Evolutionary conservation across 1,284 basidiomycete genomes (phyloP).

Genomic region (Sanghuangporus sanghuang): DNA sequence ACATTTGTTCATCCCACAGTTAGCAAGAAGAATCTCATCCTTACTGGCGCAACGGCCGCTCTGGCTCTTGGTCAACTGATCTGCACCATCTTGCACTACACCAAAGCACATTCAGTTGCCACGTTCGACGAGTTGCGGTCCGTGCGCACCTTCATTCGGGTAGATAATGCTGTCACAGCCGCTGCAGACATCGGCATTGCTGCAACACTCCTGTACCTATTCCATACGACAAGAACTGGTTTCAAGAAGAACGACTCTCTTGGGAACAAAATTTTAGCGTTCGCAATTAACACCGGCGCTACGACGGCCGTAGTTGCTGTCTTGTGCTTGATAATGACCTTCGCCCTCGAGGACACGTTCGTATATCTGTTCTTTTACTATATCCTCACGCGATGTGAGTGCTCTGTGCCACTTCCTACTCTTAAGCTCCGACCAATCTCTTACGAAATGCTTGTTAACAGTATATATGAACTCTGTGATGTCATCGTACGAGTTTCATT

Average conservation of each 20-base stretch:
- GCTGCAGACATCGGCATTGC: constrained; percentile 15
- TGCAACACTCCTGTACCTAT: constrained; percentile 9
- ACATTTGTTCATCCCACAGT: neutral
- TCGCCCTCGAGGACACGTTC: constrained; percentile 2
- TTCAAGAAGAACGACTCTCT: constrained; percentile 10
- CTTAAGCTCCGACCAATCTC: neutral
- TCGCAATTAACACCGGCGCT: constrained; percentile 18
- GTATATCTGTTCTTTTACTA: constrained; percentile 14
- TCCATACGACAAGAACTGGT: constrained; percentile 13
- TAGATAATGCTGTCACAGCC: neutral
- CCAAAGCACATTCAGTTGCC: neutral
- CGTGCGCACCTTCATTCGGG: constrained; percentile 32
- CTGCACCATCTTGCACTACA: neutral
- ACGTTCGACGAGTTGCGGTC: constrained; percentile 14
- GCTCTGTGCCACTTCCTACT: neutral
- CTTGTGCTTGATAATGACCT: constrained; percentile 3
- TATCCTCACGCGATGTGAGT: neutral
- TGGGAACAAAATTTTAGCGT: constrained; percentile 10
- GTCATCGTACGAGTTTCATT: constrained; percentile 1
- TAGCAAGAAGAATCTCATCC: constrained; percentile 1
- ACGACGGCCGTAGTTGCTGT: constrained; percentile 14
- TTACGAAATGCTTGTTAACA: neutral
- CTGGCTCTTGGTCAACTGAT: constrained; percentile 1
- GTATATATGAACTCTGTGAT: constrained; percentile 12
- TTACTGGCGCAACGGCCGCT: neutral